Evolutionary conservation across 1,139 yeast genomes (phyloP), one percentile per base, ranked within the genome.

Genomic region (Candida sojae): DNA sequence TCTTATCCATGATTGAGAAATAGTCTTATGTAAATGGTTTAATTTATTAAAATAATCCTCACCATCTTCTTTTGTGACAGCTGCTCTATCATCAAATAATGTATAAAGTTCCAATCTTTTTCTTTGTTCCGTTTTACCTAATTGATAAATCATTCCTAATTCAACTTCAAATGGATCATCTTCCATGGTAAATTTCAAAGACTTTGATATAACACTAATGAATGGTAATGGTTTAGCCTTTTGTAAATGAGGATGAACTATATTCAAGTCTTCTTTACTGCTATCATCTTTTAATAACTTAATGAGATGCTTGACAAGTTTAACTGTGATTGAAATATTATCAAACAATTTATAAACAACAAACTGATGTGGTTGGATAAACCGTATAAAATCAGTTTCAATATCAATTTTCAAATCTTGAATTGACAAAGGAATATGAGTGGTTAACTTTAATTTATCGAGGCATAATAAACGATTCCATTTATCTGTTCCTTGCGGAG

Each of bases 141-240:
- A 76, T 59, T 88, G 93, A 64, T 81, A 88, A 26, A 88, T 84
- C 79, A 87, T 78, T 39, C 81, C 82, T 49, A 92, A 67, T 56
- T 90, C 86, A 1, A 86, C 68, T 65, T 92, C 99, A 63, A 93
- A 90, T 5, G 95, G 90, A 66, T 92, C 97, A 66, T 91, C 97
- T 50, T 84, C 90, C 67, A 86, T 70, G 9, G 69, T 60, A 43
- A 86, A 68, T 1, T 76, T 59, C 6, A 88, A 57, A 29, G 70
- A 69, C 5, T 73, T 68, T 0, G 91, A 67, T 45, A 63, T 71
- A 10, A 90, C 45, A 9, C 75, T 70, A 2, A 87, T 70, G 21
- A 67, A 67, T 0, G 95, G 95, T 9, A 88, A 52, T 4, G 62
- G 57, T 5, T 74, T 54, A 33, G 92, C 74, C 23, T 66, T 54